Conservation (phyloP, 441 rosid genomes). For the Lepidium campestre region DNA sequence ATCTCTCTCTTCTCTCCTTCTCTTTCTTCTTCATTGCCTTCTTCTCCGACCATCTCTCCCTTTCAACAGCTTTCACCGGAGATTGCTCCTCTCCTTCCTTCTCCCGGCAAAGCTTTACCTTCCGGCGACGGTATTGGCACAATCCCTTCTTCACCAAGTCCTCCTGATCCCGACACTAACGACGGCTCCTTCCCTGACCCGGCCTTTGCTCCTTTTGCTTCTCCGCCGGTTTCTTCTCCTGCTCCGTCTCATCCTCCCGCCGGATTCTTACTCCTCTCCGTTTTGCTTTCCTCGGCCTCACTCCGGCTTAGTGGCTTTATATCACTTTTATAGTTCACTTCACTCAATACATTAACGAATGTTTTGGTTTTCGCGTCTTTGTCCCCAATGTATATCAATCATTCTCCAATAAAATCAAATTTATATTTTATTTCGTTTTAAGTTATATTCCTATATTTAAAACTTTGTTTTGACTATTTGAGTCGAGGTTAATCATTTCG, state of each 20-base stretch:
- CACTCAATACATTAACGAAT: slow-evolving; percentile 10
- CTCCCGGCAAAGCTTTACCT: slow-evolving; percentile 43
- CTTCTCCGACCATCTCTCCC: slow-evolving; percentile 38
- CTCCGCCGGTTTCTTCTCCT: slow-evolving; percentile 41
- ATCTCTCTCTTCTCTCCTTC: slow-evolving; percentile 19
- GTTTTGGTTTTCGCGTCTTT: slow-evolving; percentile 17
- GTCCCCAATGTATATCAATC: slow-evolving; percentile 15
- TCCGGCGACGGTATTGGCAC: slow-evolving; percentile 41
- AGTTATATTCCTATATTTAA: neutral
- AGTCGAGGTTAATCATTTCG: neutral
- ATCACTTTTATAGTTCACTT: slow-evolving; percentile 11
- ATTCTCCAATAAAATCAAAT: neutral
- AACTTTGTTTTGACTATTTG: neutral
- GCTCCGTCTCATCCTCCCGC: slow-evolving; percentile 3
- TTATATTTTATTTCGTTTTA: neutral
- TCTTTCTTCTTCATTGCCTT: slow-evolving; percentile 23
- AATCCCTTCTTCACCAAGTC: slow-evolving; percentile 76
- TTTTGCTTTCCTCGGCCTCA: neutral
- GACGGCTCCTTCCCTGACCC: slow-evolving; percentile 37
- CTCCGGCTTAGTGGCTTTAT: neutral
- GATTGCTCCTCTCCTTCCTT: slow-evolving; percentile 73
- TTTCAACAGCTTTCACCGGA: slow-evolving; percentile 64
- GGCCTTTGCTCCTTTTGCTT: slow-evolving; percentile 41
- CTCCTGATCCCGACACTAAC: slow-evolving; percentile 68
- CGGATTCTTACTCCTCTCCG: slow-evolving; percentile 13